Percentiles rank a stretch among this genome's conserved stretches.
Conservation (phyloP, 176 grass and related monocot genomes). For the Ensete ventricosum region DNA sequence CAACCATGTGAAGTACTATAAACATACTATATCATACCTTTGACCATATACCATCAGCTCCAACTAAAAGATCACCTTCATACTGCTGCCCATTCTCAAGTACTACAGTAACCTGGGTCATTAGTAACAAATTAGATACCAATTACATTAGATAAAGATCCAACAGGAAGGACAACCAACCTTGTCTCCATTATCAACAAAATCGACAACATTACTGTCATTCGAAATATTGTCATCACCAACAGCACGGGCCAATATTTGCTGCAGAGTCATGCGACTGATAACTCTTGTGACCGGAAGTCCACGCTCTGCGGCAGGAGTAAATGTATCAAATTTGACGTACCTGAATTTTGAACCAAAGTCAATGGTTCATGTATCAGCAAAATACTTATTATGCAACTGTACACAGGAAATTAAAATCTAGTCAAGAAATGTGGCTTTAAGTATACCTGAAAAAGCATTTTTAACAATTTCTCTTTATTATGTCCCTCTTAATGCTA, state of each 20-base stretch:
- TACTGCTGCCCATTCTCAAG: slow-evolving; percentile 73
- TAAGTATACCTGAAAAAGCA: no score
- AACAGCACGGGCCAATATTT: slow-evolving; percentile 76
- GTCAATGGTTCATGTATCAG: slow-evolving; percentile 24
- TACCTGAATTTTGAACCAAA: slow-evolving; percentile 64
- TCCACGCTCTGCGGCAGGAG: slow-evolving; percentile 76
- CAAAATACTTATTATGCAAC: not conserved
- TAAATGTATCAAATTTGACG: slow-evolving; percentile 97
- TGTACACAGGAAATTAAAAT: not conserved
- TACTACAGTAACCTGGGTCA: slow-evolving; percentile 64
- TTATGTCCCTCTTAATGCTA: no score
- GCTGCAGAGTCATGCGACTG: slow-evolving; percentile 89
- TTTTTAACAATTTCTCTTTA: no score
- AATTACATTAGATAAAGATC: no score
- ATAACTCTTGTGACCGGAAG: slow-evolving; percentile 94
- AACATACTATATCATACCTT: slow-evolving; percentile 38
- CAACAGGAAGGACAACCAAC: slow-evolving; percentile 21
- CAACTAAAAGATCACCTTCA: slow-evolving; percentile 95
- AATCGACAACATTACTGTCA: slow-evolving; percentile 72
- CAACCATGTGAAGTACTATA: not conserved
- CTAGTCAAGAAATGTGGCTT: no score
- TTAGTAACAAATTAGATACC: not conserved
- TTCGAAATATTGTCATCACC: slow-evolving; percentile 66
- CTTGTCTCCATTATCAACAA: slow-evolving; percentile 81
- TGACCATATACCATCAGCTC: slow-evolving; percentile 97